Evolutionary conservation across 176 grass and related monocot species (phyloP).

Genomic region (Oryza officinalis): DNA sequence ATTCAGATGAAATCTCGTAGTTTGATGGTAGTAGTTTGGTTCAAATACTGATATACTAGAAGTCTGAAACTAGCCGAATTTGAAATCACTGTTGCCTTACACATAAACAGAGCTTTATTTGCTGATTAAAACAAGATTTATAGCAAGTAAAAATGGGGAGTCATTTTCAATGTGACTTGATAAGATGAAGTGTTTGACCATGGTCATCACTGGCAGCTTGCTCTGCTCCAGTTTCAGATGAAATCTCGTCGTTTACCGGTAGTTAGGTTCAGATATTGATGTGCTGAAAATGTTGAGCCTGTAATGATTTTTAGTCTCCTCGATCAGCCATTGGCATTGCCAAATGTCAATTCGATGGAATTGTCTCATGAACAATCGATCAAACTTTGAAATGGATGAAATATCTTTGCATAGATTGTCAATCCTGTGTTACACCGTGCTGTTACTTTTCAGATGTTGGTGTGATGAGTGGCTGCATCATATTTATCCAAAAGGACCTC

Average conservation of each 20-base stretch:
- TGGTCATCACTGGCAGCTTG: too few species aligned
- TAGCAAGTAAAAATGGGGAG: too few species aligned
- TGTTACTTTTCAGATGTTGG: constrained; percentile 49
- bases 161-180: too few species aligned
- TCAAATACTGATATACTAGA: too few species aligned
- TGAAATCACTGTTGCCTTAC: background rate
- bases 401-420: background rate
- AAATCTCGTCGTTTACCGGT: too few species aligned
- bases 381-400: background rate
- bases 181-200: too few species aligned
- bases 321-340: background rate
- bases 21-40: too few species aligned
- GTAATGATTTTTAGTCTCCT: background rate
- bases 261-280: background rate
- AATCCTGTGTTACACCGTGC: too few species aligned
- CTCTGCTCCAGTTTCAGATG: too few species aligned
- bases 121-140: too few species aligned
- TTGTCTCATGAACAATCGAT: background rate
- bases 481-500: constrained; percentile 85
- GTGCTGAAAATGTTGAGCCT: background rate
- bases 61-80: too few species aligned
- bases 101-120: background rate
- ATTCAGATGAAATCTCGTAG: background rate
- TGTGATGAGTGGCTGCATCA: constrained; percentile 77
- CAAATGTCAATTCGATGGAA: too few species aligned